Evolutionary conservation across 2,329 filamentous ascomycete species (phyloP), one percentile per base, ranked within the genome.

Genomic region (Fusarium begoniae): DNA sequence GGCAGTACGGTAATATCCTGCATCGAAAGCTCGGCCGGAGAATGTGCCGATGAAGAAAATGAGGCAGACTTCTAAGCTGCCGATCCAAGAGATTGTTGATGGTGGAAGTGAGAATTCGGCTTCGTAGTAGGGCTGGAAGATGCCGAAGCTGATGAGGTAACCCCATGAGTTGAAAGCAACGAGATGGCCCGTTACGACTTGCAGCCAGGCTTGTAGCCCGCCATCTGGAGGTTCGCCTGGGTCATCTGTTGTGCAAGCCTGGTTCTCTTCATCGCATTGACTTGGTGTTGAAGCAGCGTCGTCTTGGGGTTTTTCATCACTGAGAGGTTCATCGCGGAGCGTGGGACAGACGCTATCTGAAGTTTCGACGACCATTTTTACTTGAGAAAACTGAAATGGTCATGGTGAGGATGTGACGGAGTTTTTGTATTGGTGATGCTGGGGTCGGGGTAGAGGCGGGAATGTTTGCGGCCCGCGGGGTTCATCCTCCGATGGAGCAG

Each of bases 61-160:
- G 26, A 87, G 79, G 24, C 83, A 86, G 15, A 84, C 80, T 67
- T 88, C 84, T 2, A 87, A 70, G 22, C 85, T 85, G 8, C 86
- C 86, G 24, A 88, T 84, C 86, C 86, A 88, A 3, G 86, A 83
- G 28, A 88, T 81, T 20, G 81, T 78, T 6, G 84, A 82, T 1
- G 82, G 73, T 8, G 80, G 77, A 5, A 80, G 75, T 1, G 76
- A 65, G 20, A 85, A 79, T 28, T 73, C 69, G 1, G 76, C 51
- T 8, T 79, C 75, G 69, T 87, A 86, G 72, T 84, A 81, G 5
- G 83, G 81, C 72, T 79, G 83, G 75, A 78, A 85, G 75, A 79
- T 83, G 63, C 77, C 83, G 68, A 83, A 85, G 61, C 82, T 81
- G 59, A 81, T 83, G 40, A 82, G 78, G 59, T 82, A 82, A 7